Evolutionary conservation across 2,329 filamentous ascomycete genomes (phyloP), one percentile per base, ranked within the genome.

Genomic region (Bipolaris sorokiniana): DNA sequence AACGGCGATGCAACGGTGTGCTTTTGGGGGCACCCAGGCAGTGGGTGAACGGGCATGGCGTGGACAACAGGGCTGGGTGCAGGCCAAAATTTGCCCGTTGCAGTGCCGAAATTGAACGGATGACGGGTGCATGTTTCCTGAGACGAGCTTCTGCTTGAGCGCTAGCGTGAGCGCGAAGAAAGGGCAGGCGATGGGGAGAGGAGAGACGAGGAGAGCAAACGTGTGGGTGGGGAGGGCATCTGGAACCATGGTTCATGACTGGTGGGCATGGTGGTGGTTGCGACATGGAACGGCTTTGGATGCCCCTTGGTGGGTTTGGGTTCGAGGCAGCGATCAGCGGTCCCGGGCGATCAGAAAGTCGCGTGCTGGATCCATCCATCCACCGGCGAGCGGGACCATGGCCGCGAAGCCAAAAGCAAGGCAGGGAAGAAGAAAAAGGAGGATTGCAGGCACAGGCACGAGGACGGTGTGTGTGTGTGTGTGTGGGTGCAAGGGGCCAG

Each of bases 291-390:
- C 59, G 54, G 54, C 37, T 48, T 56, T 52, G 31, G 41, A 23
- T 40, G 20, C 48, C 23, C 44, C 54, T 40, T 57, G 49, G 36
- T 42, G 16, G 48, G 60, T 58, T 66, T 64, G 54, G 58, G 58
- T 55, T 54, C 42, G 58, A 52, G 51, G 56, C 37, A 23, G 15
- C 23, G 40, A 42, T 42, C 56, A 65, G 54, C 60, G 61, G 65
- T 64, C 61, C 61, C 65, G 61, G 65, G 50, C 57, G 65, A 65
- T 67, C 61, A 58, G 61, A 54, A 51, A 51, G 50, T 37, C 20
- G 16, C 37, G 37, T 20, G 16, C 7, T 40, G 37, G 16, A 50
- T 13, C 23, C 18, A 34, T 34, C 28, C 13, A 36, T 48, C 28
- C 28, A 48, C 2, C 18, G 16, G 37, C 7, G 23, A 41, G 38